Base-by-base conservation (phyloP, 2,329 filamentous ascomycete genomes). In the Lachnellula suecica region DNA sequence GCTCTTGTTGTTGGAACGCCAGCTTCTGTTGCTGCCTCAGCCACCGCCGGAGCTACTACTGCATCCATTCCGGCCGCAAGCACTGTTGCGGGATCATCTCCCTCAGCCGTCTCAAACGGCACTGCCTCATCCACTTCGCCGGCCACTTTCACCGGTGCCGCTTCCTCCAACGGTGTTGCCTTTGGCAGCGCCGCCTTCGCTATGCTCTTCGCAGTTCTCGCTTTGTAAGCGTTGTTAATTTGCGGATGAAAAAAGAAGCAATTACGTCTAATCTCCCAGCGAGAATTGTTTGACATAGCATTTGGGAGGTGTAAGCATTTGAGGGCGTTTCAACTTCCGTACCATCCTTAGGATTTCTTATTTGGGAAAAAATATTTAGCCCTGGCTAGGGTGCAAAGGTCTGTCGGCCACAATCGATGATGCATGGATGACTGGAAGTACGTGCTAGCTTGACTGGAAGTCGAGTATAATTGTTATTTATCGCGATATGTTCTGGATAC, bases 81-180 rank as follows among this genome's bases (percentile, higher is more conserved):
- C 19, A 22, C 59, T 51, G 52, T 58, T 27, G n/a, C n/a, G n/a
- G n/a, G n/a, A 56, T 53, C 59, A 56, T 59, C 27, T 62, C 62
- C 50, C 55, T 54, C 43, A 53, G 51, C n/a, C n/a, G 44, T 34
- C 45, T 57, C 50, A 27, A 62, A 61, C 40, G 55, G 57, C 43
- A 67, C 63, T 43, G 47, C 59, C 52, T 60, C 58, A 42, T 50
- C 62, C 13, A 63, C 68, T 34, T 69, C 70, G 56, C 69, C 71
- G 46, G 65, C 65, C 38, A 56, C 70, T 44, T 63, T 67, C 51
- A 62, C 64, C 51, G 67, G 71, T 47, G 68, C 71, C 52, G 62
- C 59, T 49, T 44, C 60, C 49, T 47, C 55, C 44, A 49, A 44
- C 49, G 54, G 58, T 56, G 47, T 63, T 51, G 55, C 63, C 31